Evolutionary conservation across 2,329 filamentous ascomycete species (phyloP), one percentile per base, ranked within the genome.

Genomic region (Diaporthe destruens): DNA sequence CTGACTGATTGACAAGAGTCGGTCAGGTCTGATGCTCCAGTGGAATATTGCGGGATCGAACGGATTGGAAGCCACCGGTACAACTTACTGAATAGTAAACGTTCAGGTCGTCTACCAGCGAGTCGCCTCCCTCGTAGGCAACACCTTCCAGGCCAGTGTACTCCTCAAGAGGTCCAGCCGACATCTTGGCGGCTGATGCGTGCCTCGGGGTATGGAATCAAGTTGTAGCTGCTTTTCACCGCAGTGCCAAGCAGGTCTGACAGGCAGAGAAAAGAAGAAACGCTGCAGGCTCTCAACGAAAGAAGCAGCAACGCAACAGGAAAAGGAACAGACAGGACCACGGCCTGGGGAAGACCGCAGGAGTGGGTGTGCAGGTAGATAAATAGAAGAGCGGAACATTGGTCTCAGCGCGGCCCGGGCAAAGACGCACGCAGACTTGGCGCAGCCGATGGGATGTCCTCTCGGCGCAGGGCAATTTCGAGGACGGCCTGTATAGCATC

Each of bases 31-130:
- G 25, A 57, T n/a, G 8, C 16, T 56, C 29, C 29, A 5, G 29
- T 29, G n/a, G 0, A 32, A 32, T 2, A 16, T 4, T 57, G 32
- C 49, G 51, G 73, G 47, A 49, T 8, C 74, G 34, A 74, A 18
- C 55, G 79, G 79, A 78, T 63, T 65, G 14, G 54, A 32, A 49
- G 72, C 7, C 55, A 47, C 67, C 57, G 47, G 7, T 70, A 63
- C 34, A 42, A 79, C 88, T 76, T 85, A 93, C 92, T 81, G 94
- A 89, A 84, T 97, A 98, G 83, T 90, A 97, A 77, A 95, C 85
- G 83, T 98, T 98, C 76, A 97, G 87, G 82, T 98, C 89, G 73
- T 90, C 82, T 87, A 84, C 91, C 84, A 84, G 79, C 68, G 87
- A 87, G 80, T 87, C 86, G 72, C 88, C 88, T 75, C 83, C 81